Base-by-base conservation (phyloP, 257 asterid genomes). In the Rehmannia glutinosa region DNA sequence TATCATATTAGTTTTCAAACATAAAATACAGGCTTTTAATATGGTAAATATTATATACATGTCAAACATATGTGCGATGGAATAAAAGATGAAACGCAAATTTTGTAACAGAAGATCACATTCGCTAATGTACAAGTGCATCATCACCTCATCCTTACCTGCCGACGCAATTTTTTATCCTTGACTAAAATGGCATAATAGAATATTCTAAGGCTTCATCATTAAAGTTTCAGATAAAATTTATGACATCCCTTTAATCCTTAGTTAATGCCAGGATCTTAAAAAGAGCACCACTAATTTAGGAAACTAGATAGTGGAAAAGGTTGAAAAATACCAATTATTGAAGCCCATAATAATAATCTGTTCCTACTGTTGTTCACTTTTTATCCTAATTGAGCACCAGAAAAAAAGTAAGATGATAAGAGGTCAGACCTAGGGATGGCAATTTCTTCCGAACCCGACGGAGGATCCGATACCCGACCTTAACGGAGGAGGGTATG, bases 111-210 rank as follows among this genome's bases (percentile, higher is more conserved):
- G n/a, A n/a, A n/a, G n/a, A n/a, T n/a, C n/a, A n/a, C n/a, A n/a
- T n/a, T n/a, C n/a, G n/a, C n/a, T n/a, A n/a, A 27, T 19, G 8
- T 8, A 8, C 8, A 17, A 47, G 28, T 47, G 55, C 28, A 19
- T 13, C 2, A 6, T 16, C 55, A 47, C n/a, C 28, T 19, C 55
- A 47, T 4, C 28, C 55, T 30, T 19, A 33, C 59, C 25, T n/a
- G 16, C 28, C 28, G n/a, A n/a, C n/a, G n/a, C n/a, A n/a, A n/a
- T 8, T 56, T 74, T 56, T 12, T 70, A 58, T 65, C 69, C 66
- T 65, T 39, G 61, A 71, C 64, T 51, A 68, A 75, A 71, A 76
- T 61, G 70, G 81, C 75, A 78, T 70, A 47, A 56, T 19, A 27
- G 58, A 53, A 75, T 74, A 80, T 80, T 71, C 76, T 47, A 53